These are phyloP conservation scores for Chrysoporthe deuterocubensis DNA, from an alignment of 2,329 filamentous ascomycete species.

Conservation along the genomic window DNA sequence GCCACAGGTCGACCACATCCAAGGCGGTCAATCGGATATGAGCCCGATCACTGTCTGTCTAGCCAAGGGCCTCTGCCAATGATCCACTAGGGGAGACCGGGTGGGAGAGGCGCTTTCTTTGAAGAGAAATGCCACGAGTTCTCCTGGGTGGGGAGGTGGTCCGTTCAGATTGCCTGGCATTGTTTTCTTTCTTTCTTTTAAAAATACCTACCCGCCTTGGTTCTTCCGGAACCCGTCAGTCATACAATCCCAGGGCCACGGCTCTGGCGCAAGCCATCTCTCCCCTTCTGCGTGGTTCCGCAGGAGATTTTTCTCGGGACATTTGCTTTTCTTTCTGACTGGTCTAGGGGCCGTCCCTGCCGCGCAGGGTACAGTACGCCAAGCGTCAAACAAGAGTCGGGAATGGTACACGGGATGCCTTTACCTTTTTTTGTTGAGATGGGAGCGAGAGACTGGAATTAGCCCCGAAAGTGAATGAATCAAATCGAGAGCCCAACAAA, in stretches of 20 bases:
- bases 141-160: background rate
- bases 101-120: background rate
- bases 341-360: background rate
- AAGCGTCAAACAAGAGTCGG: background rate
- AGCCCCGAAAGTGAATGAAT: background rate
- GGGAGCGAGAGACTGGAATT: background rate
- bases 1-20: background rate
- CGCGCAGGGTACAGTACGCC: conserved; percentile 4
- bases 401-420: no score
- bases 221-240: background rate
- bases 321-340: background rate
- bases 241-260: conserved; percentile 14
- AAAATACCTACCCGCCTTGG: background rate
- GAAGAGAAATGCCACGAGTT: background rate
- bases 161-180: background rate
- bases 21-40: background rate
- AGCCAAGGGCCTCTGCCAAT: background rate
- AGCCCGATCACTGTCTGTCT: background rate
- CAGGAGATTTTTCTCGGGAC: conserved; percentile 19
- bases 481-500: background rate
- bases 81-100: background rate
- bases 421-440: background rate
- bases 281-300: background rate
- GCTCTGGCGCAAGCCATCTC: conserved; percentile 20
- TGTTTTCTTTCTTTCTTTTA: background rate